These are phyloP conservation scores for Arbutus unedo DNA, from an alignment of 148 eudicot genomes.

Conservation along the genomic window DNA sequence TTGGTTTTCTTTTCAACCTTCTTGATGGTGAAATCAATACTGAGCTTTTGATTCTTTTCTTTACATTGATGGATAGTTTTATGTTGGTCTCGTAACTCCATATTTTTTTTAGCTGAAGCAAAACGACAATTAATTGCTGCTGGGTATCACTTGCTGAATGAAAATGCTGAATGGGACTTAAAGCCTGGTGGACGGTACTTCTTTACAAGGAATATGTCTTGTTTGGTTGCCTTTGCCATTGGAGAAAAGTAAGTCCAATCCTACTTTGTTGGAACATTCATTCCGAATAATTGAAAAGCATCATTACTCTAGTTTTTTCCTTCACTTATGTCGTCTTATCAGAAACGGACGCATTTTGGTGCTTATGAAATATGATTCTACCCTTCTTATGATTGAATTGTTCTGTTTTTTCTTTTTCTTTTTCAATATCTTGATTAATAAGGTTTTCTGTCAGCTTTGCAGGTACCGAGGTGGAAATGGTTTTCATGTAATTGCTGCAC, in stretches of 20 bases:
- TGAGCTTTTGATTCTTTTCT: neutral
- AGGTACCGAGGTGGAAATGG: slow-evolving; percentile 80
- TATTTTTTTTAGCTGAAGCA: slow-evolving; percentile 73
- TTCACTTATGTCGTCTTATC: neutral
- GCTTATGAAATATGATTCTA: neutral
- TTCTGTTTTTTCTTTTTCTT: neutral
- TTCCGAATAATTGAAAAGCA: neutral
- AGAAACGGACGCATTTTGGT: neutral
- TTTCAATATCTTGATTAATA: slow-evolving; percentile 10
- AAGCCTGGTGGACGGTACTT: slow-evolving; percentile 98
- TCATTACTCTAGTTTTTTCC: neutral
- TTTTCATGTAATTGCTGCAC: slow-evolving; percentile 93
- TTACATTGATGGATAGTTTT: neutral
- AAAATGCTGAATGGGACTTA: slow-evolving; percentile 86
- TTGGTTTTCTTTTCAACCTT: neutral
- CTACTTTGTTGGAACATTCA: neutral
- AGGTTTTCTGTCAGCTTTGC: slow-evolving; percentile 38
- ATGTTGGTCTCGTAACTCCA: neutral
- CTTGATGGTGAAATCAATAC: neutral
- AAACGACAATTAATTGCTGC: slow-evolving; percentile 77
- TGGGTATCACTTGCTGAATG: slow-evolving; percentile 82
- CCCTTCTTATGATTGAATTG: neutral
- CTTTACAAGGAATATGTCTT: slow-evolving; percentile 94
- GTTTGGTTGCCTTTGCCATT: slow-evolving; percentile 89
- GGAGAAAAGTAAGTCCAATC: slow-evolving; percentile 78